Base-by-base conservation (phyloP, 148 eudicot species). In the Spergularia marina region DNA sequence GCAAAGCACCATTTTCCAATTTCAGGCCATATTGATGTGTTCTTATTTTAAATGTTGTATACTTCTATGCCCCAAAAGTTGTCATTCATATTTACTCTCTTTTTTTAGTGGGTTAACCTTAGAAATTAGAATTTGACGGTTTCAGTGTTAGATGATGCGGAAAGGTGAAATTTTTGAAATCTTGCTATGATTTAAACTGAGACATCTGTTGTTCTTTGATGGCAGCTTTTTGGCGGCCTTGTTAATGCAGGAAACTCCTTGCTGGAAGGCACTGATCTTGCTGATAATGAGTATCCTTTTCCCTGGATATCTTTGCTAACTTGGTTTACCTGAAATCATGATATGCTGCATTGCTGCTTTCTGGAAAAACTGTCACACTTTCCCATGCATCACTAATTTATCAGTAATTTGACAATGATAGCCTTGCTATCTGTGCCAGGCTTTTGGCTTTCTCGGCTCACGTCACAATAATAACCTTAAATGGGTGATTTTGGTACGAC, bases 221-320 rank as follows among this genome's bases (percentile, higher is more conserved):
- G 56, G 75, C 89, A 94, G 98, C 77, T 96, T 69, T 96, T 96
- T 87, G 99, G 99, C 44, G 99, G 99, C 72, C 63, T 92, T 49
- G 98, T 96, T 62, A 86, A 92, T 84, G 97, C 86, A 66, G 94
- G 94, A 44, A 92, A 93, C 54, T 70, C 87, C 47, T 77, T 82
- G n/a, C 74, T 96, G 66, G 85, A 77, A 9, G 87, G 82, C 76
- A 88, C 97, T 62, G 98, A 87, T 71, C 89, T 96, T 73, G 84
- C 89, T 51, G 97, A 89, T 34, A 79, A 79, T 7, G 99, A 92
- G 98, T 94, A 94, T 94, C 96, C 98, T 94, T 75, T 75, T 52
- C 54, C 15, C 39, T 59, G 53, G 18, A 36, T 21, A 57, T 53
- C 52, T 44, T 10, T 77, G 68, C 79, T 54, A 5, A 25, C 25